Percentiles rank a stretch among this genome's conserved stretches.
Evolutionary conservation across 768 basidiomycete species (phyloP).

Genomic region (Macrocybe gigantea): DNA sequence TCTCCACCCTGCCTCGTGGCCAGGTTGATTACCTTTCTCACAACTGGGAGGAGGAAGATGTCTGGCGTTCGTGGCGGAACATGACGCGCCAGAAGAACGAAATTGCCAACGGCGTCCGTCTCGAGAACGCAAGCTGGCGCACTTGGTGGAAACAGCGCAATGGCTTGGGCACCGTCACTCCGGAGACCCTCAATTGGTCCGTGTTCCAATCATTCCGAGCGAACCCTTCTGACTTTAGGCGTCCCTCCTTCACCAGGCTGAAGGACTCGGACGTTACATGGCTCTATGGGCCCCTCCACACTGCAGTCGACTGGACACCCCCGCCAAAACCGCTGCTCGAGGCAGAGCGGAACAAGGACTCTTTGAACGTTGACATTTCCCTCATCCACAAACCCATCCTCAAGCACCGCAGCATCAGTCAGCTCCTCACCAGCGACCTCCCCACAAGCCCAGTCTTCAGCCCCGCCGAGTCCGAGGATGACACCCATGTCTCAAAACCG

Average conservation of each 20-base stretch:
- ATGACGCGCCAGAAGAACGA: constrained; percentile 99
- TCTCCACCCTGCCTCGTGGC: constrained; percentile 80
- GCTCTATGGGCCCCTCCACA: constrained; percentile 96
- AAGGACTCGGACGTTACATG: constrained; percentile 99
- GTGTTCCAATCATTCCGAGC: constrained; percentile 18
- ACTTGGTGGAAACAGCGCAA: constrained; percentile 99
- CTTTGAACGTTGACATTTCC: neutral
- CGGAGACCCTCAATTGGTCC: constrained; percentile 98
- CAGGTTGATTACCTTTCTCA: constrained; percentile 99
- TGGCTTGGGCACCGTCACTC: constrained; percentile 89
- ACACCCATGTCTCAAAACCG: constrained; percentile 14
- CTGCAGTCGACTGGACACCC: constrained; percentile 80
- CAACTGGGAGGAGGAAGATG: constrained; percentile 96
- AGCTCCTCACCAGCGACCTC: constrained; percentile 77
- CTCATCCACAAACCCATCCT: constrained; percentile 63
- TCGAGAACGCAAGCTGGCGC: constrained; percentile 98
- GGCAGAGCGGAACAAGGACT: neutral
- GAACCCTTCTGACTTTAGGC: constrained; percentile 7
- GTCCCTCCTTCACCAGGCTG: constrained; percentile 53
- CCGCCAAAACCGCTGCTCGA: constrained; percentile 39
- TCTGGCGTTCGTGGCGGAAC: constrained; percentile 96
- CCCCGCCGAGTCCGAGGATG: constrained; percentile 48
- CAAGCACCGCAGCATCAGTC: constrained; percentile 89
- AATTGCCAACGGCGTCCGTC: constrained; percentile 88
- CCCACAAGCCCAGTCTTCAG: constrained; percentile 60